Evolutionary conservation across 257 asterid species (phyloP), one percentile per base, ranked within the genome.

Genomic region (Fraxinus anomala): DNA sequence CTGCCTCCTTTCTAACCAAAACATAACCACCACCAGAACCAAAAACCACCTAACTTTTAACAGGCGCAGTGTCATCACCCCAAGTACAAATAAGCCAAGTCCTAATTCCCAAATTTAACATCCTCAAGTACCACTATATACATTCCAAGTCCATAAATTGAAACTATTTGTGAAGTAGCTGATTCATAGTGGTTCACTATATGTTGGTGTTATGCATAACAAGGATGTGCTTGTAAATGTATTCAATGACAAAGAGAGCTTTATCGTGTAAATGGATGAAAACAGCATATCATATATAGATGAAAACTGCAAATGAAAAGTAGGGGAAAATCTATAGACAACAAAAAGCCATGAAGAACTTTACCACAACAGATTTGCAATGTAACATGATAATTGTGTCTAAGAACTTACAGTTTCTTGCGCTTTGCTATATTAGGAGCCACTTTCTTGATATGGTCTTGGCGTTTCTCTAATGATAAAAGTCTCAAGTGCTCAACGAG

Each of bases 401-500:
- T 24, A 80, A 23, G 36, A 76, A 86, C 99, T 82, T 87, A 95
- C 99, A 84, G 77, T 76, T 89, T 89, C 67, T 72, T 82, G 78
- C 77, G 88, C 70, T 74, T 83, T 36, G 96, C 91, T 74, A 95
- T 80, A 42, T 88, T 86, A 72, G 98, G 96, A 72, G 98, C 99
- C 71, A 78, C 89, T 84, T 81, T 89, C 82, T 79, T 77, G n/a
- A 91, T 83, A 77, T 89, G 80, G 73, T 77, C 90, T 80, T 81
- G 84, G 54, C 99, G 92, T 80, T 88, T 89, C 81, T 87, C 97
- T 83, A 79, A 72, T 73, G 94, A 73, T 72, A 95, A 88, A 73
- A 90, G 89, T 81, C 80, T 88, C 68, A 93, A 82, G 86, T 86
- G 86, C 82, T 87, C 85, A 85, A 91, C 98, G 77, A 95, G 97